These are phyloP conservation scores for Solanum pinnatisectum DNA, from an alignment of 257 asterid genomes.

Conservation along the genomic window DNA sequence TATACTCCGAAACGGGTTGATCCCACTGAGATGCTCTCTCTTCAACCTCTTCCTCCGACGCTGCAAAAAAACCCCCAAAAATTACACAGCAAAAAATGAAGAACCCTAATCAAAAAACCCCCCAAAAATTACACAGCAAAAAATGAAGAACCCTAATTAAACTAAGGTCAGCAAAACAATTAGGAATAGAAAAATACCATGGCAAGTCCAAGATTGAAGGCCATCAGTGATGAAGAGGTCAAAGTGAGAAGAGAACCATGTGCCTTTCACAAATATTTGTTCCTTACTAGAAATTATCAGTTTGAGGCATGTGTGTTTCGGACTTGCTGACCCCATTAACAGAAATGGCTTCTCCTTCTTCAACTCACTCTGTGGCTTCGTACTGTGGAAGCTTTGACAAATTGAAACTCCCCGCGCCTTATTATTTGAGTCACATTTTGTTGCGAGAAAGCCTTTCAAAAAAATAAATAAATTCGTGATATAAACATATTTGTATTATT, in stretches of 20 bases:
- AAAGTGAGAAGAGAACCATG: slow-evolving; percentile 67
- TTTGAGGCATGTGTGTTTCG: slow-evolving; percentile 75
- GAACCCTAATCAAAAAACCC: background rate
- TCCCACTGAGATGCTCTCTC: slow-evolving; percentile 96
- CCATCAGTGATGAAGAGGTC: slow-evolving; percentile 68
- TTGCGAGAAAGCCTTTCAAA: no score
- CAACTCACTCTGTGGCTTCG: background rate
- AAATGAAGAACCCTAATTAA: background rate
- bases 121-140: background rate
- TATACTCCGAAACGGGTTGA: slow-evolving; percentile 60
- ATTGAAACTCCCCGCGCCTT: background rate
- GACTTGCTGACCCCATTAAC: slow-evolving; percentile 11
- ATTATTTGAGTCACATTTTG: background rate
- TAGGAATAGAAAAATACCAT: slow-evolving; percentile 22
- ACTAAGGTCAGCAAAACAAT: background rate
- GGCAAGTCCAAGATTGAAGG: slow-evolving; percentile 63
- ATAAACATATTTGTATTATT: no score
- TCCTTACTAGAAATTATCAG: slow-evolving; percentile 39
- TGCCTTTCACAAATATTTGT: slow-evolving; percentile 72
- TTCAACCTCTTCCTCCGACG: slow-evolving; percentile 70
- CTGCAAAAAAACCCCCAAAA: slow-evolving; percentile 10
- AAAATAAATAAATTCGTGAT: no score
- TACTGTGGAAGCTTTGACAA: background rate
- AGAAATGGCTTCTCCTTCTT: background rate
- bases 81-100: background rate